Base-by-base conservation (phyloP, 495 filamentous ascomycete genomes). In the Endocarpon pusillum region DNA sequence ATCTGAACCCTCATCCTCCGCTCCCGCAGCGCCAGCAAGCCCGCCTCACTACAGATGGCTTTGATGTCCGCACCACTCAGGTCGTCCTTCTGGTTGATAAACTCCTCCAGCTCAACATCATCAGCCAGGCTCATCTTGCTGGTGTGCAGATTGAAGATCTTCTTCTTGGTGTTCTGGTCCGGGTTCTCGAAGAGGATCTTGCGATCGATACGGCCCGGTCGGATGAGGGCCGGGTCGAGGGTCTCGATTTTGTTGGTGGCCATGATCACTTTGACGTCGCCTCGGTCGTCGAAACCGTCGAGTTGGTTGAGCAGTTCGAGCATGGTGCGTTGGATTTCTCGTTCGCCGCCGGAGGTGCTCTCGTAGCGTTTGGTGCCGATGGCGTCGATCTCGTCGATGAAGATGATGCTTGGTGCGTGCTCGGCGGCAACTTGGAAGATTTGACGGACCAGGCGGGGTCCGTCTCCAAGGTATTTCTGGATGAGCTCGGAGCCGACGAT, bases 231-330 rank as follows among this genome's bases (percentile, higher is more conserved):
- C 29, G 89, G 89, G 46, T 99, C 89, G 18, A 99, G 66, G 3
- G 84, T 93, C 49, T 99, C 89, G 42, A 99, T 99, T 69, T 99
- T 99, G 71, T 99, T 99, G 32, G 89, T 99, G 12, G 89, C 89
- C 82, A 99, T 93, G 55, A 99, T 84, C 34, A 99, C 89, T 66
- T 99, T 99, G 54, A 99, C 91, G 54, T 99, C 89, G 42, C 89
- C 89, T 43, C 89, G 79, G 55, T 99, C 89, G 56, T 99, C 89
- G 58, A 99, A 99, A 38, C 89, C 89, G 52, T 99, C 89, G 11
- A 99, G 73, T 55, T 99, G 89, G 57, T 99, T 99, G 25, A 99
- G 74, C 32, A 99, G 69, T 53, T 99, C 89, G 59, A 99, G 62
- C 89, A 99, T 99, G 31, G 89, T 99, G 44, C 89, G 74, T 62